phyloP scores from a whole-genome alignment of 148 eudicot species.

The Diospyros kaki region DNA sequence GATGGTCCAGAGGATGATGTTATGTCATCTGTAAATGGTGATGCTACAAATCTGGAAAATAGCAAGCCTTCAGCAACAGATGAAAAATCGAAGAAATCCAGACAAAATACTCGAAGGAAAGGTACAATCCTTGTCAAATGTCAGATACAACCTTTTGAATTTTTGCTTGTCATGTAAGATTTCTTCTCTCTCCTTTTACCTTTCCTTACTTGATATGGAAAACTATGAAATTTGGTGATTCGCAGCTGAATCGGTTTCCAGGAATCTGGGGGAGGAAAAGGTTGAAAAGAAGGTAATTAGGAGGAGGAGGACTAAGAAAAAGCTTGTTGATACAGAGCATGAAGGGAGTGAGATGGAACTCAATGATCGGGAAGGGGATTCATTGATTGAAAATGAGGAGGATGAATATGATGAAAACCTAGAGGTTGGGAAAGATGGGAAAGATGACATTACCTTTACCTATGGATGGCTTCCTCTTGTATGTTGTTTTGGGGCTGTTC shows the following conservation, averaged over 20 bases:
- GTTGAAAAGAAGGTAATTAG: conserved; percentile 41
- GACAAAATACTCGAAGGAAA: conserved; percentile 55
- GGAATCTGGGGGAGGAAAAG: conserved; percentile 33
- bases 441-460: conserved; percentile 59
- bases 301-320: conserved; percentile 62
- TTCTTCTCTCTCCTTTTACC: not conserved
- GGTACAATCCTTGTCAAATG: conserved; percentile 29
- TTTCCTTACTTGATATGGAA: not conserved
- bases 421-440: conserved; percentile 40
- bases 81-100: conserved; percentile 39
- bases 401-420: conserved; percentile 44
- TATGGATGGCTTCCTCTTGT: conserved; percentile 87
- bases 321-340: conserved; percentile 25
- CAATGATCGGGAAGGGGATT: conserved; percentile 37
- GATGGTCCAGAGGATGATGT: conserved; percentile 29
- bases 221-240: not conserved
- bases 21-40: conserved; percentile 22
- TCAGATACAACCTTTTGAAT: not conserved
- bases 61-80: conserved; percentile 19
- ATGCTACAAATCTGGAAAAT: conserved; percentile 27
- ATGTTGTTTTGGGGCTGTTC: conserved; percentile 88
- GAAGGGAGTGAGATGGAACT: conserved; percentile 42
- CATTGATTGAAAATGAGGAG: conserved; percentile 29
- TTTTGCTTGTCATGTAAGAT: not conserved
- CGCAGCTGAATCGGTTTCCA: conserved; percentile 43